phyloP scores from a whole-genome alignment of 345 rosid genomes.

The Brassica rapa region DNA sequence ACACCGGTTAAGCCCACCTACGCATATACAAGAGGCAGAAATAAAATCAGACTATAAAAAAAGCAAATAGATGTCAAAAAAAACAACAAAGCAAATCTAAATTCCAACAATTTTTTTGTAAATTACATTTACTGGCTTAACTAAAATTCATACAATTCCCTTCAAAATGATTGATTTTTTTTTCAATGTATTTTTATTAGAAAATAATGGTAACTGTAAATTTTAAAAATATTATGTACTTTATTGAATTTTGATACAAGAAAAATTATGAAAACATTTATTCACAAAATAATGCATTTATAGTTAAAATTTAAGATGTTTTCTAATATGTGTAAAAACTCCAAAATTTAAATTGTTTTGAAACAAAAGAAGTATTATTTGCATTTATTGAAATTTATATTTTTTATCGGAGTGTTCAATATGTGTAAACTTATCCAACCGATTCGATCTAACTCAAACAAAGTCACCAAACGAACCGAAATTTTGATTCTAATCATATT shows the following conservation, averaged over 20 bases:
- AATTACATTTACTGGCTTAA: not conserved
- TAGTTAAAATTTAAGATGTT: not conserved
- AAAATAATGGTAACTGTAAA: no score
- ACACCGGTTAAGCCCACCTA: slow-evolving; percentile 48
- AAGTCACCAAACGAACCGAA: no score
- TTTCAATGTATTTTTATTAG: no score
- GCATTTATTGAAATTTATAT: not conserved
- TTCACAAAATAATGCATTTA: not conserved
- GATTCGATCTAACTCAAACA: no score
- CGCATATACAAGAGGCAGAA: not conserved
- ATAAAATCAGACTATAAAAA: not conserved
- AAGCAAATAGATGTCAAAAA: not conserved
- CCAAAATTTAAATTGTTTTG: not conserved
- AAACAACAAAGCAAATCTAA: not conserved
- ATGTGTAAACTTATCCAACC: no score
- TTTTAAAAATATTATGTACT: no score
- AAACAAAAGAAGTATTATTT: not conserved
- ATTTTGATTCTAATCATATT: no score
- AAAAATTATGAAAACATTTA: no score
- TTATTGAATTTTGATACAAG: no score
- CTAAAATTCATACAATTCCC: not conserved
- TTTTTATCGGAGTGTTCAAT: no score
- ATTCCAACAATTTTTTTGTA: not conserved
- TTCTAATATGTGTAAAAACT: not conserved
- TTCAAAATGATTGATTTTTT: not conserved